These are phyloP conservation scores for Pseudodiploospora longispora DNA, from an alignment of 2,329 filamentous ascomycete species.

Conservation along the genomic window DNA sequence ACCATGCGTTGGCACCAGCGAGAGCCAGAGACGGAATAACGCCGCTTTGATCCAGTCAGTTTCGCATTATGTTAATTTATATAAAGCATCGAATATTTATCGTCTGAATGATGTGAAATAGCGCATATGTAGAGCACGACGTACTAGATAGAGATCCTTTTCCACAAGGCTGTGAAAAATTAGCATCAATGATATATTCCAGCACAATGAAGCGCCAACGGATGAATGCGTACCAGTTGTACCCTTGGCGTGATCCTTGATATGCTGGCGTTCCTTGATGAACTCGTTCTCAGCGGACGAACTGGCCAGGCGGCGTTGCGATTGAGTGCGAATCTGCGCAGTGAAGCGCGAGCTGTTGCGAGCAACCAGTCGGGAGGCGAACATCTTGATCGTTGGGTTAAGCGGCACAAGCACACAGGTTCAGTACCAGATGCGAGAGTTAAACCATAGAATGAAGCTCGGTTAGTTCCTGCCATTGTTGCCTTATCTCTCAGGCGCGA, in stretches of 20 bases:
- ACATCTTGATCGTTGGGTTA: constrained; percentile 42
- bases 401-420: constrained; percentile 6
- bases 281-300: constrained; percentile 80
- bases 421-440: constrained; percentile 18
- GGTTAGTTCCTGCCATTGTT: constrained; percentile 21
- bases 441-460: constrained; percentile 27
- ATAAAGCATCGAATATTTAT: too few relatives aligned
- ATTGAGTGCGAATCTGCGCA: constrained; percentile 49
- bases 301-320: constrained; percentile 66
- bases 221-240: constrained; percentile 62
- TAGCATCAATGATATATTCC: constrained; percentile 19
- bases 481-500: constrained; percentile 24
- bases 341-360: constrained; percentile 56
- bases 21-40: constrained; percentile 66
- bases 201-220: constrained; percentile 3
- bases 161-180: constrained; percentile 70
- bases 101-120: too few relatives aligned
- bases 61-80: constrained; percentile 9
- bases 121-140: constrained; percentile 25
- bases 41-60: constrained; percentile 43
- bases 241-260: constrained; percentile 80
- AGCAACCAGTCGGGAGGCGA: constrained; percentile 52
- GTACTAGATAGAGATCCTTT: constrained; percentile 94
- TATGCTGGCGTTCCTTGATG: constrained; percentile 81
- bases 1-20: constrained; percentile 73